A percentile compares a stretch with the other conserved stretches of the same genome.
Conservation (phyloP, 495 filamentous ascomycete species). For the Neurospora sp. region DNA sequence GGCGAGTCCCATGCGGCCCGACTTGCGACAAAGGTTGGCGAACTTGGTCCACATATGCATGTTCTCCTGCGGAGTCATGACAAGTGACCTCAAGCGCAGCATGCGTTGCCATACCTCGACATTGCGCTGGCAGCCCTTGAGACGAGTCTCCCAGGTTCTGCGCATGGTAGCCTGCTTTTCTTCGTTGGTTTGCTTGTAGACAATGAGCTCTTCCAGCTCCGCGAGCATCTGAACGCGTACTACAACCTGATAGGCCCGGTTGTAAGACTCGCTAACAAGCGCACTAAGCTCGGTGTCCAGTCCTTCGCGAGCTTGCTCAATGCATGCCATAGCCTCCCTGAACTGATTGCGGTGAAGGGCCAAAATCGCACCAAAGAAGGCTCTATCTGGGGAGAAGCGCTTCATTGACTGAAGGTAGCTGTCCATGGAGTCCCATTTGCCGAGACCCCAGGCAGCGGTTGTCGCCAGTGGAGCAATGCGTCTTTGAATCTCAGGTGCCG, state of each 20-base stretch:
- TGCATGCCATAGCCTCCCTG: constrained; percentile 71
- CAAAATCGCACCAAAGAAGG: constrained; percentile 94
- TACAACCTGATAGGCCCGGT: constrained; percentile 88
- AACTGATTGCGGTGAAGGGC: constrained; percentile 92
- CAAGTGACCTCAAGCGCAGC: constrained; percentile 87
- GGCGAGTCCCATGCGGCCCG: constrained; percentile 85
- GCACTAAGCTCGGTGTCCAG: constrained; percentile 92
- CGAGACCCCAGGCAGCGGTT: constrained; percentile 93
- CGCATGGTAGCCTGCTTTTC: constrained; percentile 87
- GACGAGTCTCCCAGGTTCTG: constrained; percentile 84
- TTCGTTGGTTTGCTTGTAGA: constrained; percentile 85
- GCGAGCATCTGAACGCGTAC: constrained; percentile 98
- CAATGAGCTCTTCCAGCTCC: constrained; percentile 94
- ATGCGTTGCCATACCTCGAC: constrained; percentile 98
- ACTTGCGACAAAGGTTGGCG: constrained; percentile 93
- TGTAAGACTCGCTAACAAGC: constrained; percentile 91
- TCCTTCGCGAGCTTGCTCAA: constrained; percentile 84
- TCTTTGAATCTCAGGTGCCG: constrained; percentile 71
- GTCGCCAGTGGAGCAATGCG: constrained; percentile 87
- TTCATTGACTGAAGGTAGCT: constrained; percentile 94
- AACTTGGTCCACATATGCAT: constrained; percentile 99
- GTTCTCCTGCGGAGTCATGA: constrained; percentile 83
- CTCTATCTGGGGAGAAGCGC: constrained; percentile 78
- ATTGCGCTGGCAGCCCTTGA: constrained; percentile 92
- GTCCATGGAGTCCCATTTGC: constrained; percentile 97